phyloP scores from a whole-genome alignment of 352 stramenopile genomes.

The Phytopythium vexans region DNA sequence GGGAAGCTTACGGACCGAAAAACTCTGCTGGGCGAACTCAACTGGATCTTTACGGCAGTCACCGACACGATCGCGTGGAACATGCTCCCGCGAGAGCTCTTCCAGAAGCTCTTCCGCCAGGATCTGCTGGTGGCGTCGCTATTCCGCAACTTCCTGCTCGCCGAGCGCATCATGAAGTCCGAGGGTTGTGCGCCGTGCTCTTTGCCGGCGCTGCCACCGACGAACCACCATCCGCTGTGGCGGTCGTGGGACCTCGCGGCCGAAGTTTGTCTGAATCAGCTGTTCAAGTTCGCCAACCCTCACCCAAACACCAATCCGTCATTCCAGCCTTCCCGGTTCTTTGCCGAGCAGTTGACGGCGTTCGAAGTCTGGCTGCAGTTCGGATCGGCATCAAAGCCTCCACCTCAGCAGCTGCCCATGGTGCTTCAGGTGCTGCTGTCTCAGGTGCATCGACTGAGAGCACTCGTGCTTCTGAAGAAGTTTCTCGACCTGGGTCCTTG shows the following conservation, averaged over 20 bases:
- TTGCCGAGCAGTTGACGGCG: slow-evolving; percentile 97
- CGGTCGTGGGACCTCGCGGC: slow-evolving; percentile 97
- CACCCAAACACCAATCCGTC: slow-evolving; percentile 62
- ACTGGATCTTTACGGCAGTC: slow-evolving; percentile 99
- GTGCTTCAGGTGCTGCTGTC: slow-evolving; percentile 97
- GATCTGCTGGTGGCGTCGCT: slow-evolving; percentile 98
- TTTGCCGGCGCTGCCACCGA: slow-evolving; percentile 93
- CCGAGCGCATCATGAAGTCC: slow-evolving; percentile 96
- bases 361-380: slow-evolving; percentile 99
- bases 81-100: slow-evolving; percentile 93
- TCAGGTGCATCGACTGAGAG: slow-evolving; percentile 95
- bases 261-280: slow-evolving; percentile 96
- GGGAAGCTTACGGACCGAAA: slow-evolving; percentile 94
- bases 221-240: slow-evolving; percentile 97
- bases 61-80: slow-evolving; percentile 99
- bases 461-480: slow-evolving; percentile 93
- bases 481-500: slow-evolving; percentile 95
- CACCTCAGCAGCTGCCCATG: slow-evolving; percentile 97
- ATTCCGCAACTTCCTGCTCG: slow-evolving; percentile 98
- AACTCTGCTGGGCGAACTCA: slow-evolving; percentile 96
- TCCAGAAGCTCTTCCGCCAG: slow-evolving; percentile 99
- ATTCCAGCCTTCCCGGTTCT: slow-evolving; percentile 94
- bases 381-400: slow-evolving; percentile 81
- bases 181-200: slow-evolving; percentile 85
- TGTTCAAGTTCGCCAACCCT: slow-evolving; percentile 85